Percentiles rank a stretch among this genome's conserved stretches.
These are phyloP conservation scores for Exobasidium rhododendri DNA, from an alignment of 1,284 basidiomycete species.

Conservation along the genomic window DNA sequence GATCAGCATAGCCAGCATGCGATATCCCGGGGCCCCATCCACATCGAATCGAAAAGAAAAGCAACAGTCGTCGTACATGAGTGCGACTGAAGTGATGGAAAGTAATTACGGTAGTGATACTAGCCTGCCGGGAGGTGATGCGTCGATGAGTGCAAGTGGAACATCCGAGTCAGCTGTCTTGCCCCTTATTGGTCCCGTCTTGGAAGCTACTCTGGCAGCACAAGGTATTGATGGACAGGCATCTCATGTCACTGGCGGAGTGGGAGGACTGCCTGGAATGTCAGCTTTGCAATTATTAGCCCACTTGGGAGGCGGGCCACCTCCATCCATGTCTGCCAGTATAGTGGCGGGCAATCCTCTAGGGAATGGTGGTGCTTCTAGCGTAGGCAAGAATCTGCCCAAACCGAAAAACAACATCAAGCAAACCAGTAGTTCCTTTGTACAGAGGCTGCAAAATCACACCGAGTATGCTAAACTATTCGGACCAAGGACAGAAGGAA, in stretches of 20 bases:
- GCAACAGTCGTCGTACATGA: background rate
- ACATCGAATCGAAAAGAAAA: background rate
- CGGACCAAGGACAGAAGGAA: constrained; percentile 20
- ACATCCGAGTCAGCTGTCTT: background rate
- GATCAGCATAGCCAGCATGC: constrained; percentile 6
- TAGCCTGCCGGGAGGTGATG: background rate
- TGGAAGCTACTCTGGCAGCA: constrained; percentile 31
- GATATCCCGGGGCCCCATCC: background rate
- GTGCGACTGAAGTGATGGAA: background rate
- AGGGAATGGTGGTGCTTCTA: background rate
- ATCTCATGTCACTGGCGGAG: constrained; percentile 30
- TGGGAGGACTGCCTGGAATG: constrained; percentile 29
- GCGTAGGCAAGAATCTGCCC: constrained; percentile 2
- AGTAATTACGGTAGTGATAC: background rate
- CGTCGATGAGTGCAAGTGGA: constrained; percentile 1
- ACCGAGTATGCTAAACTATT: constrained; percentile 73
- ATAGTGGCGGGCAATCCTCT: background rate
- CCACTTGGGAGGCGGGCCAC: constrained; percentile 2
- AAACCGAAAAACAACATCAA: constrained; percentile 81
- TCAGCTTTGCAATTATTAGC: constrained; percentile 13
- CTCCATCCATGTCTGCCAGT: background rate
- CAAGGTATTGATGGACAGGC: constrained; percentile 45
- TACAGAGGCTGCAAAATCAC: constrained; percentile 73
- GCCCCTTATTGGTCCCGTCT: constrained; percentile 14
- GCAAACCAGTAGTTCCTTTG: constrained; percentile 82